Evolutionary conservation across 805 yeast species (phyloP), one percentile per base, ranked within the genome.

Genomic region (Teunomyces gatunensis): DNA sequence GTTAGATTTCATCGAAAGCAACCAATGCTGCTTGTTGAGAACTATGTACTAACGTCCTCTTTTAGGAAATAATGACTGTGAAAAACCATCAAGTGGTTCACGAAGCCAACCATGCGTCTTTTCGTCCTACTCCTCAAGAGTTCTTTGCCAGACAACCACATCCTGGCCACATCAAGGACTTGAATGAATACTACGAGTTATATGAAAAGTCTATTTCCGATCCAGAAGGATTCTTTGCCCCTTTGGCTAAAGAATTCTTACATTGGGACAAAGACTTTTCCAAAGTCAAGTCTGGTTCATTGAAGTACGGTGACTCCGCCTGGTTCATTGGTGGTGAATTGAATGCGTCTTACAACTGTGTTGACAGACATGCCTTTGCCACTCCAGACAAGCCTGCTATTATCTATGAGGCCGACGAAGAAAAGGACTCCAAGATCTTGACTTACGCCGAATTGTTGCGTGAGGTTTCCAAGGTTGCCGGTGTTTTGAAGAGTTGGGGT

Each of bases 281-380:
- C 57, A 75, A 78, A 49, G 94, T 79, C 58, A 78, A 71, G 48
- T 69, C 70, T 45, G 96, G 94, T 32, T 75, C 85, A 46, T 79
- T 85, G 54, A 79, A 75, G 54, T 69, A 84, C 56, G 73, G 69
- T 47, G 68, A 63, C 55, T 55, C 84, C 17, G 80, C 88, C 29
- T 87, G 94, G 94, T 87, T 87, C 63, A 67, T 86, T 27, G 85
- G 84, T 48, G 95, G 95, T 52, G 82, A 85, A 63, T 71, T 87
- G 61, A 87, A 87, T 60, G 95, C 95, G 13, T 78, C 83, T 44
- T 87, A 81, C 71, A 87, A 87, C 66, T 81, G 88, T 76, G 87
- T 87, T 46, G 96, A 87, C 68, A 78, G 94, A 67, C 87, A 86
- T 67, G 95, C 96, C 1, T 72, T 83, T 47, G 65, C 72, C 33